phyloP scores from a whole-genome alignment of 2,329 filamentous ascomycete species.

The Cladorrhinum sp. region DNA sequence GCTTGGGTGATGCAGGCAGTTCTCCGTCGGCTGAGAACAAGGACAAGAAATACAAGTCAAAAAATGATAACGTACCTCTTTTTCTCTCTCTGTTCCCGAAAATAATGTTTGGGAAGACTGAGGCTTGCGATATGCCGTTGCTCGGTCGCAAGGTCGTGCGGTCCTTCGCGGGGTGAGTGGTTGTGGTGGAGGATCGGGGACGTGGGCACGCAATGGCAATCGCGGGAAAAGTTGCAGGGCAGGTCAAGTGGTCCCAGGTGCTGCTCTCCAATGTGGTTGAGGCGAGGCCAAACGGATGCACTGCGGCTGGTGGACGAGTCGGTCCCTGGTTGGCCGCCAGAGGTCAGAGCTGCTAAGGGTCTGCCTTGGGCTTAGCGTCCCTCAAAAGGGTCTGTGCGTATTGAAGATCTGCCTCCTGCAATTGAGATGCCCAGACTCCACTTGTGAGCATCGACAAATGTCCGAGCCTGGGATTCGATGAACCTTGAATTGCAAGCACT shows the following conservation, averaged over 20 bases:
- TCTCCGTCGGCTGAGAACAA: background rate
- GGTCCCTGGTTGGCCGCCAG: slow-evolving; percentile 18
- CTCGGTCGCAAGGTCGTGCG: slow-evolving; percentile 7
- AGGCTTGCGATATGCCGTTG: slow-evolving; percentile 12
- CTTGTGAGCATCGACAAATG: background rate
- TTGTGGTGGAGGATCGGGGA: slow-evolving; percentile 7
- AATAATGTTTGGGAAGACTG: slow-evolving; percentile 2
- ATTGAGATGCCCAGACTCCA: background rate
- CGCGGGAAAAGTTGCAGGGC: slow-evolving; percentile 9
- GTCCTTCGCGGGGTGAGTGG: background rate
- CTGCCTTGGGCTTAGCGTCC: slow-evolving; percentile 22
- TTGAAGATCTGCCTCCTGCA: slow-evolving; percentile 11
- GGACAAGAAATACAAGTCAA: background rate
- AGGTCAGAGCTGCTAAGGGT: slow-evolving; percentile 19
- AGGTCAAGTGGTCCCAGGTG: background rate
- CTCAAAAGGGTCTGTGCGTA: background rate
- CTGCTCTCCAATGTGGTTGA: background rate
- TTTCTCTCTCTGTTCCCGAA: slow-evolving; percentile 12
- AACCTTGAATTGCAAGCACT: too few species aligned
- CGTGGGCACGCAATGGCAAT: slow-evolving; percentile 7
- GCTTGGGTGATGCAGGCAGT: background rate
- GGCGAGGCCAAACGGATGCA: slow-evolving; percentile 11
- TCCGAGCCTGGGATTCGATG: too few species aligned
- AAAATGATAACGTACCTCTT: slow-evolving; percentile 15
- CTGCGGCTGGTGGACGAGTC: slow-evolving; percentile 26